A percentile compares a stretch with the other conserved stretches of the same genome.
Evolutionary conservation across 1,284 basidiomycete species (phyloP).

Genomic region (Amylostereum chailletii): DNA sequence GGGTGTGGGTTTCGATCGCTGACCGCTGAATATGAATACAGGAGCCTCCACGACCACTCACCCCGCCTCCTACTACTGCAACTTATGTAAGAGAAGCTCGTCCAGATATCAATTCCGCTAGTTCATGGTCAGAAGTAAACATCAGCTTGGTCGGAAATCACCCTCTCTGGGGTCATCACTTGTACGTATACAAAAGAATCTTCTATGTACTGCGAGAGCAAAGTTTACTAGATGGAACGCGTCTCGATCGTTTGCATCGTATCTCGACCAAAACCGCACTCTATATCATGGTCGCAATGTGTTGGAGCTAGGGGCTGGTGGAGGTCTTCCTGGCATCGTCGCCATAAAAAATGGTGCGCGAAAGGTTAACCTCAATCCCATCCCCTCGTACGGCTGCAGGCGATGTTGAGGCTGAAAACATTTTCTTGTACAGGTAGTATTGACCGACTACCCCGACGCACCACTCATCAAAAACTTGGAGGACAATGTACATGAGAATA

Average conservation of each 20-base stretch:
- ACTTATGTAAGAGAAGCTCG: constrained; percentile 33
- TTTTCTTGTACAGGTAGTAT: constrained; percentile 46
- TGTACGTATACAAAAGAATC: constrained; percentile 43
- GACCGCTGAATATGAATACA: constrained; percentile 8
- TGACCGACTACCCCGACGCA: constrained; percentile 91
- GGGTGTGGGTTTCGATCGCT: background rate
- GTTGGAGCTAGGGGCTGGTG: constrained; percentile 90
- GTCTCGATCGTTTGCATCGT: constrained; percentile 65
- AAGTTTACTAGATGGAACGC: constrained; percentile 73
- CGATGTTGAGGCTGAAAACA: background rate
- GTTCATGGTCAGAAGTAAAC: constrained; percentile 26
- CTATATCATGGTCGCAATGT: constrained; percentile 42
- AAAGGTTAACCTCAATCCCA: constrained; percentile 30
- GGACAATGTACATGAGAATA: constrained; percentile 62
- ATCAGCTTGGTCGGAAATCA: constrained; percentile 82
- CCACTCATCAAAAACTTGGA: constrained; percentile 73
- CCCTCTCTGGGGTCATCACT: constrained; percentile 86
- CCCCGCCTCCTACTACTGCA: constrained; percentile 45
- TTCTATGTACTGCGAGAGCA: background rate
- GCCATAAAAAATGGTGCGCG: constrained; percentile 60
- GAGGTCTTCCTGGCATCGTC: constrained; percentile 79
- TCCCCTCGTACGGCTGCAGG: background rate
- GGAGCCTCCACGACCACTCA: constrained; percentile 47
- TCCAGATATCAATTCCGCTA: background rate
- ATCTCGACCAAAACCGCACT: constrained; percentile 50